Percentiles rank a stretch among this genome's conserved stretches.
These are phyloP conservation scores for Tephrocybe sp. DNA, from an alignment of 768 basidiomycete species.

Conservation along the genomic window DNA sequence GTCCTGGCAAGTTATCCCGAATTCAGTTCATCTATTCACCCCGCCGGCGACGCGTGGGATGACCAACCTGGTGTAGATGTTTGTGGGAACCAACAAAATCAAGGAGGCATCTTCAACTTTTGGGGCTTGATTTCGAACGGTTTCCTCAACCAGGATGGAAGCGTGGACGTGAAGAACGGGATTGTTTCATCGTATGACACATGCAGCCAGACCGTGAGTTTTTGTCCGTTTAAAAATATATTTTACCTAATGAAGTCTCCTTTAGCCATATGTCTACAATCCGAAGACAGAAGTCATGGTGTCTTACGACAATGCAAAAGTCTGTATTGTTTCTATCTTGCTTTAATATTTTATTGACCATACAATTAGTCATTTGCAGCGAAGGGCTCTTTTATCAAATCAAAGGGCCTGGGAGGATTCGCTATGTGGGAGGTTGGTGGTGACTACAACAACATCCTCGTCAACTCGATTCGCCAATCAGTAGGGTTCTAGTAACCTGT, in stretches of 20 bases:
- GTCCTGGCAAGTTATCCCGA: conserved; percentile 46
- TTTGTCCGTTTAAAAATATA: not conserved
- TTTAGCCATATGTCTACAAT: conserved; percentile 45
- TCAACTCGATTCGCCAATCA: conserved; percentile 38
- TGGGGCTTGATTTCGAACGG: conserved; percentile 61
- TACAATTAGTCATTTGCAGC: conserved; percentile 36
- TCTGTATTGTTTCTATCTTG: conserved; percentile 14
- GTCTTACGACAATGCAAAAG: conserved; percentile 44
- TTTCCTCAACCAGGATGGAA: conserved; percentile 49
- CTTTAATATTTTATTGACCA: not conserved
- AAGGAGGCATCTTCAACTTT: conserved; percentile 59
- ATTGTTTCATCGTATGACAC: conserved; percentile 55
- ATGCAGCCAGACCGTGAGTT: conserved; percentile 71
- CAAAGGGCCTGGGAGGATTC: conserved; percentile 55
- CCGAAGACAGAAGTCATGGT: conserved; percentile 41
- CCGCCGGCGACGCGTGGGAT: conserved; percentile 65
- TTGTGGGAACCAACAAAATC: conserved; percentile 50
- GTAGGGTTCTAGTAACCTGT: conserved; percentile 18
- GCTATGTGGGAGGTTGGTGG: conserved; percentile 74
- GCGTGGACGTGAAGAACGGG: conserved; percentile 33
- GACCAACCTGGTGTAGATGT: conserved; percentile 46
- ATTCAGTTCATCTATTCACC: conserved; percentile 49
- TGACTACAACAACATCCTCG: conserved; percentile 47
- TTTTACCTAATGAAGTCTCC: not conserved
- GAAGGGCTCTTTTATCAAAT: conserved; percentile 59